Evolutionary conservation across 495 filamentous ascomycete species (phyloP).

Genomic region (Aspergillus ellipticus): DNA sequence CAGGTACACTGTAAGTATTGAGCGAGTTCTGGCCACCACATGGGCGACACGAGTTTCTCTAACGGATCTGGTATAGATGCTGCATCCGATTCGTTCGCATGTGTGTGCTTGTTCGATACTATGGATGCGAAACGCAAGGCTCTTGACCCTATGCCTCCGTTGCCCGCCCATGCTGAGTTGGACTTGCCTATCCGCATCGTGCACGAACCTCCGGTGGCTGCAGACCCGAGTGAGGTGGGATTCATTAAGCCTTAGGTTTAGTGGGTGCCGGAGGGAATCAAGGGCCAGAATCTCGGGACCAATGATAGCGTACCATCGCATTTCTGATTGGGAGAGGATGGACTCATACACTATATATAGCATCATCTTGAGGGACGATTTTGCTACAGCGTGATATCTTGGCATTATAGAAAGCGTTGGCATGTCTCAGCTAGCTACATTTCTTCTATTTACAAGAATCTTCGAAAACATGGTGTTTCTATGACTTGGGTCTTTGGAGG

Average conservation of each 20-base stretch:
- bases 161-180: slow-evolving; percentile 63
- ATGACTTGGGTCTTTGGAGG: background rate
- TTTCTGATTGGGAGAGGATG: too few relatives aligned
- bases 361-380: too few relatives aligned
- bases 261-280: background rate
- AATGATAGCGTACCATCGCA: too few relatives aligned
- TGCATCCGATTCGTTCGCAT: slow-evolving; percentile 79
- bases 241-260: slow-evolving; percentile 1
- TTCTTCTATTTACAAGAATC: too few relatives aligned
- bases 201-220: slow-evolving; percentile 21
- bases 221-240: slow-evolving; percentile 7
- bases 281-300: too few relatives aligned
- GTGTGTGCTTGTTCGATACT: slow-evolving; percentile 64
- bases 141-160: slow-evolving; percentile 65
- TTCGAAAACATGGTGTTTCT: too few relatives aligned
- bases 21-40: background rate
- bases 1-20: slow-evolving; percentile 68
- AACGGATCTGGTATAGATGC: slow-evolving; percentile 53
- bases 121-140: slow-evolving; percentile 63
- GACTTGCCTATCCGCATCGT: slow-evolving; percentile 56
- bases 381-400: too few relatives aligned
- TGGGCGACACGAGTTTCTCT: background rate
- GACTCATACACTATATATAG: too few relatives aligned
- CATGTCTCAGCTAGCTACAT: too few relatives aligned
- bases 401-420: too few relatives aligned